Evolutionary conservation across 192 early-diverging fungal genomes (phyloP), one percentile per base, ranked within the genome.

Genomic region (Chytriomyces sp.): DNA sequence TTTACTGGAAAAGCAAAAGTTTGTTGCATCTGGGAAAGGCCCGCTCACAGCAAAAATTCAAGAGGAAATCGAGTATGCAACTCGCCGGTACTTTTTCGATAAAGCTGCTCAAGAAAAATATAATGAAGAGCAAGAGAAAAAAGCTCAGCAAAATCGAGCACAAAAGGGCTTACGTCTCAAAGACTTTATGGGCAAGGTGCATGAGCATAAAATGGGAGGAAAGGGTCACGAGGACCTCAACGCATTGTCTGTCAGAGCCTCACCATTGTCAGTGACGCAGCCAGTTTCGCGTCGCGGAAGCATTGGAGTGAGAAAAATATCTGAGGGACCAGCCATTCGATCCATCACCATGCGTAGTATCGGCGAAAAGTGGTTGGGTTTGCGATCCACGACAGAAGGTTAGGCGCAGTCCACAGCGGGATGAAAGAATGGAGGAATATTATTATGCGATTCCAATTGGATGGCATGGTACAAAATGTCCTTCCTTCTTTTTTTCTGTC

Each of bases 151-250:
- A 49, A 14, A 37, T 25, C 12, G 8, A 3, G 31, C 3, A 17
- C 2, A 7, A 39, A 26, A 14, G 56, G 28, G 31, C 1, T 49
- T 25, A 28, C 63, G 63, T 7, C 10, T 65, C 22, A 41, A 32
- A 14, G 63, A 65, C 34, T 65, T 65, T 34, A 65, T 65, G 63
- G 63, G 63, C 10, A 65, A 65, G 31, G 17, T 49, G 10, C 12
- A 2, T 22, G 28, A 41, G 3, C 49, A 19, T 0, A 49, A 22
- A 2, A 34, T 65, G 38, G 63, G 63, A 1, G 56, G 31, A 14
- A 58, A 58, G 56, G 26, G 56, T 25, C 17, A 22, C 17, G 56
- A 17, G 22, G 56, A 58, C 28, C 22, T 25, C 56, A 58, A 14
- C 28, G 31, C n/a, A n/a, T 30, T 30, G 56, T 17, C 56, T 17